These are phyloP conservation scores for Turritis glabra DNA, from an alignment of 345 rosid genomes.

Conservation along the genomic window DNA sequence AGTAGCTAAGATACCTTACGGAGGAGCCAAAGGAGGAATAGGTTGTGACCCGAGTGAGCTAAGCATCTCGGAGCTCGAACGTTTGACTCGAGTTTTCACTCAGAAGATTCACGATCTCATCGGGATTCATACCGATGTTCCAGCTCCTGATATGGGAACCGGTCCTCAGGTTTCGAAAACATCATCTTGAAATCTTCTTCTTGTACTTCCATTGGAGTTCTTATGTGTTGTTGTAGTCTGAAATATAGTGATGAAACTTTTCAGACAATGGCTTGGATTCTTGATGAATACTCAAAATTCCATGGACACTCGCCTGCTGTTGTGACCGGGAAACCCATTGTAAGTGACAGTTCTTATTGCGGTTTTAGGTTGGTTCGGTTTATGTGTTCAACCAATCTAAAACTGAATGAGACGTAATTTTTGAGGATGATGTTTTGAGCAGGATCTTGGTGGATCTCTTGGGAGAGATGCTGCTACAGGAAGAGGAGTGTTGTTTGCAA, in stretches of 20 bases:
- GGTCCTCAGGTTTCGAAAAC: slow-evolving; percentile 71
- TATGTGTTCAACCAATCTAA: background rate
- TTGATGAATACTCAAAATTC: slow-evolving; percentile 95
- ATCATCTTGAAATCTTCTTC: background rate
- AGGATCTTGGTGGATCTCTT: slow-evolving; percentile 97
- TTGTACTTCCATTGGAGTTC: background rate
- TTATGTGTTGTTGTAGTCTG: slow-evolving; percentile 12
- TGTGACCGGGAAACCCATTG: slow-evolving; percentile 89
- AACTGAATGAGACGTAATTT: background rate
- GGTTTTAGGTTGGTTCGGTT: background rate
- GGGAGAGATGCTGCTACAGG: slow-evolving; percentile 99
- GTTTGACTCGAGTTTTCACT: slow-evolving; percentile 92
- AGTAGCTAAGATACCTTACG: slow-evolving; percentile 93
- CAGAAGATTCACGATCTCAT: slow-evolving; percentile 93
- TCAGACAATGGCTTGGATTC: slow-evolving; percentile 99
- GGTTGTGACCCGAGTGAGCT: slow-evolving; percentile 77
- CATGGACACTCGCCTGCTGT: slow-evolving; percentile 95
- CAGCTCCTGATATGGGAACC: slow-evolving; percentile 99
- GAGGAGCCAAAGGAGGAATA: slow-evolving; percentile 98
- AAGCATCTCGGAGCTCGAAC: slow-evolving; percentile 73
- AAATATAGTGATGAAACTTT: background rate
- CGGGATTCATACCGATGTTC: slow-evolving; percentile 90
- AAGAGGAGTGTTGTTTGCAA: slow-evolving; percentile 83
- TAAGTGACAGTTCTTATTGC: slow-evolving; percentile 39
- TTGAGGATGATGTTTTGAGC: background rate